Evolutionary conservation across 192 early-diverging fungal species (phyloP).

Genomic region (Hyaloraphidium curvatum): DNA sequence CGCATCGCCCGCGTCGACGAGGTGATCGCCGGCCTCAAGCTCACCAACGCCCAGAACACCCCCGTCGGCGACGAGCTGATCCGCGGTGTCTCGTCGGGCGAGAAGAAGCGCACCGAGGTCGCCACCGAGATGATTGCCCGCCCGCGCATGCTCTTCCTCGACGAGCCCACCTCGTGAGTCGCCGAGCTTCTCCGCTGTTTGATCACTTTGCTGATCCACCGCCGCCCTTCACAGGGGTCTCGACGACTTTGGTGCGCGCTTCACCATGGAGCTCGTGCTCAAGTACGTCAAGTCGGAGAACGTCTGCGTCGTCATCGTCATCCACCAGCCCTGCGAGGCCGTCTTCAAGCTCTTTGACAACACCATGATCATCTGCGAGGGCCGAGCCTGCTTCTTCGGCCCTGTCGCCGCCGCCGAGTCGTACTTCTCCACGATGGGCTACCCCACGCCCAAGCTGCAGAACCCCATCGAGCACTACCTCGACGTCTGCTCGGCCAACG

Average conservation of each 20-base stretch:
- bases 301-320: conserved; percentile 36
- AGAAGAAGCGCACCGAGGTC: conserved; percentile 56
- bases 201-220: too few species aligned
- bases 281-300: conserved; percentile 33
- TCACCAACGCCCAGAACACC: conserved; percentile 19
- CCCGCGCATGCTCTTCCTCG: conserved; percentile 13
- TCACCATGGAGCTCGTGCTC: conserved; percentile 54
- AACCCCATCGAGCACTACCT: conserved; percentile 5
- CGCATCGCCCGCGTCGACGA: conserved; percentile 20
- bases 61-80: conserved; percentile 49
- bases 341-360: conserved; percentile 58
- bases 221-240: too few species aligned
- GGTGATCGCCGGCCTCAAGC: conserved; percentile 18
- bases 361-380: conserved; percentile 42
- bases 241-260: conserved; percentile 23
- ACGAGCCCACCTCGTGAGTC: not conserved
- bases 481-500: not conserved
- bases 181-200: too few species aligned
- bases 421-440: conserved; percentile 43
- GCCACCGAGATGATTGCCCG: not conserved
- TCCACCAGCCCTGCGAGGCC: conserved; percentile 56
- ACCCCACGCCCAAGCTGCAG: not conserved
- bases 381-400: conserved; percentile 50
- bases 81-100: conserved; percentile 56
- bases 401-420: conserved; percentile 30